These are phyloP conservation scores for Alternaria brassicicola DNA, from an alignment of 2,329 filamentous ascomycete species.

Conservation along the genomic window DNA sequence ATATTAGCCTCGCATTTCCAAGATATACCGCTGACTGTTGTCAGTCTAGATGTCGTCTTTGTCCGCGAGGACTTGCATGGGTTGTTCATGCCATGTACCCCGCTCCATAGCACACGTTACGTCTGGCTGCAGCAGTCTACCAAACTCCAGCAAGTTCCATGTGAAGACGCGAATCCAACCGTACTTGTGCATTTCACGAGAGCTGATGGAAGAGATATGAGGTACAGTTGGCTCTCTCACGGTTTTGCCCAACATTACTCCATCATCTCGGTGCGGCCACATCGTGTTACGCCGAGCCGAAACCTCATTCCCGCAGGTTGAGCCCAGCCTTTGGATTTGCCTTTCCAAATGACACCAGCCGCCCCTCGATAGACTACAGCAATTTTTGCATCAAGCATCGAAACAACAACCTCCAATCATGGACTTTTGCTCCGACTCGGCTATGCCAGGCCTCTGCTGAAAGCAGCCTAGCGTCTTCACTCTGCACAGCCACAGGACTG, in stretches of 20 bases:
- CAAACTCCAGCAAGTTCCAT: background rate
- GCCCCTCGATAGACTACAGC: background rate
- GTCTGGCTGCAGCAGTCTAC: constrained; percentile 1
- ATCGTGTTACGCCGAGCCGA: background rate
- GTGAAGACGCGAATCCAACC: background rate
- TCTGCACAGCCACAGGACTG: background rate
- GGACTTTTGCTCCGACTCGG: background rate
- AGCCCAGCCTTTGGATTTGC: background rate
- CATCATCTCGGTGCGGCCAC: background rate
- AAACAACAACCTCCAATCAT: background rate
- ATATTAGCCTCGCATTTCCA: background rate
- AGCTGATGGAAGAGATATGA: background rate
- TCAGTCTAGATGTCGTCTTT: background rate
- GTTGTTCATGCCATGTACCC: background rate
- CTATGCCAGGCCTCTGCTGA: background rate
- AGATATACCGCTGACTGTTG: background rate
- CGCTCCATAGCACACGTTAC: background rate
- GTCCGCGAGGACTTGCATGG: background rate
- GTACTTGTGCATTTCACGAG: background rate
- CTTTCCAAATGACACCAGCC: background rate
- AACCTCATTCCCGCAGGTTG: background rate
- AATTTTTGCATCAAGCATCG: background rate
- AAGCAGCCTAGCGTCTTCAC: background rate
- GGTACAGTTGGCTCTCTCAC: background rate
- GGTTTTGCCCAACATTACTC: background rate